phyloP scores from a whole-genome alignment of 1,284 basidiomycete genomes.

The Pseudozyma thailandica region DNA sequence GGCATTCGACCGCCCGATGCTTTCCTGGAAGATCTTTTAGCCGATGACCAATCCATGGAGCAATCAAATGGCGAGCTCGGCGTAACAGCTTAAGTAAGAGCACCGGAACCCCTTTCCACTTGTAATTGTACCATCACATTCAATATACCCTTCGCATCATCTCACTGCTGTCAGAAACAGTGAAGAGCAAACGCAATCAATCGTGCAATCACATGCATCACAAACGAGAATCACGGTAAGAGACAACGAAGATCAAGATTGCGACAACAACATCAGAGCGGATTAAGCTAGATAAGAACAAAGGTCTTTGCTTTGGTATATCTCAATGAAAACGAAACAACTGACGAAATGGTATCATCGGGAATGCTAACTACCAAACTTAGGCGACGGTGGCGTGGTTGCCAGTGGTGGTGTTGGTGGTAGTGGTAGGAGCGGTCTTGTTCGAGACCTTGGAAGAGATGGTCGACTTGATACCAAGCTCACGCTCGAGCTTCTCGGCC shows the following conservation, averaged over 20 bases:
- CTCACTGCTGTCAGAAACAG: neutral
- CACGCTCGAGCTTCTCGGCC: constrained; percentile 54
- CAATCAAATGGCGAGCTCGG: neutral
- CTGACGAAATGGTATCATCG: constrained; percentile 22
- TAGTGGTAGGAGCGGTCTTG: constrained; percentile 4
- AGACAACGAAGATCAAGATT: too few relatives aligned
- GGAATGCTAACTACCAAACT: neutral
- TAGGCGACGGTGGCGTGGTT: constrained; percentile 34
- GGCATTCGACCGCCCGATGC: constrained; percentile 45
- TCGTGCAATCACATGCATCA: too few relatives aligned
- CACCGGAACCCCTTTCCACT: neutral
- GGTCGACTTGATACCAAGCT: constrained; percentile 38
- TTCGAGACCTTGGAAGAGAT: constrained; percentile 3
- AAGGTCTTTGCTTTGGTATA: constrained; percentile 5
- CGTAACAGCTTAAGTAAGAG: neutral
- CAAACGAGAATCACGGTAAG: too few relatives aligned
- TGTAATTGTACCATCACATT: constrained; percentile 2
- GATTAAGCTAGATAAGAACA: neutral
- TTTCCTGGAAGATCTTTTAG: constrained; percentile 24
- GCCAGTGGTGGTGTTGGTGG: constrained; percentile 10
- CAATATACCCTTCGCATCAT: constrained; percentile 6
- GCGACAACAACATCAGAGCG: too few relatives aligned
- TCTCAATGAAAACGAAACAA: constrained; percentile 7
- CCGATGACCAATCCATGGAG: constrained; percentile 1
- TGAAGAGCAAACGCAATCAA: neutral